Conservation (phyloP, 192 early-diverging fungal genomes). For the Coemansia sp. region DNA sequence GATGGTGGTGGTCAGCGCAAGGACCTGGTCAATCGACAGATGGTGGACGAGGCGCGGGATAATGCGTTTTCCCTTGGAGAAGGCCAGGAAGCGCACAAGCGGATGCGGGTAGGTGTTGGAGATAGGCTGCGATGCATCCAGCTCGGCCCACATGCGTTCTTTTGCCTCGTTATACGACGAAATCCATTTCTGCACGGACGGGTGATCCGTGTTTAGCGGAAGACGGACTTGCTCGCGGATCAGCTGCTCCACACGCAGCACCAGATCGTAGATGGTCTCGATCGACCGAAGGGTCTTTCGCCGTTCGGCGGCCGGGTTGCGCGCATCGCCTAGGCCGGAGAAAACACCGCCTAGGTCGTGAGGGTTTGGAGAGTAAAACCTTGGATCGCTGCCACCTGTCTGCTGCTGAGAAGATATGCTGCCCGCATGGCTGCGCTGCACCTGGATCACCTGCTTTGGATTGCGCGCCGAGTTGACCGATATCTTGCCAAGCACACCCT, state of each 20-base stretch:
- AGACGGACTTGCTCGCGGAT: constrained; percentile 66
- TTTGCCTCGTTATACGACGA: constrained; percentile 32
- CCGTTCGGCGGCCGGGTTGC: constrained; percentile 59
- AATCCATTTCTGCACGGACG: constrained; percentile 34
- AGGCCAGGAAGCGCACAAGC: constrained; percentile 81
- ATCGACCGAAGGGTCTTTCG: constrained; percentile 64
- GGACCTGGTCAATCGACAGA: constrained; percentile 73
- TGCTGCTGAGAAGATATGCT: constrained; percentile 10
- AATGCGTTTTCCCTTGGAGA: constrained; percentile 88
- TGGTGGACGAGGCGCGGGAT: constrained; percentile 82
- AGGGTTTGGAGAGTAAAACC: constrained; percentile 25
- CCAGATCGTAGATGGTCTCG: constrained; percentile 77
- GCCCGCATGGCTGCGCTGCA: constrained; percentile 55
- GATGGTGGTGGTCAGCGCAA: constrained; percentile 76
- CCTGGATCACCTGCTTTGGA: constrained; percentile 83
- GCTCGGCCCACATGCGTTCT: constrained; percentile 36
- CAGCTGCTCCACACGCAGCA: constrained; percentile 83
- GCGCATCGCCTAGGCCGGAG: constrained; percentile 42
- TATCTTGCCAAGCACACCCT: constrained; percentile 95
- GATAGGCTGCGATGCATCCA: constrained; percentile 52
- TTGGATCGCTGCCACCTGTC: constrained; percentile 25
- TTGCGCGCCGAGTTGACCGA: constrained; percentile 85
- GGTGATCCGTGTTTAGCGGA: constrained; percentile 28
- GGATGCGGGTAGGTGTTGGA: constrained; percentile 73
- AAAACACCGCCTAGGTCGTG: constrained; percentile 34